Base-by-base conservation (phyloP, 1,284 basidiomycete genomes). In the Caloboletus firmus region DNA sequence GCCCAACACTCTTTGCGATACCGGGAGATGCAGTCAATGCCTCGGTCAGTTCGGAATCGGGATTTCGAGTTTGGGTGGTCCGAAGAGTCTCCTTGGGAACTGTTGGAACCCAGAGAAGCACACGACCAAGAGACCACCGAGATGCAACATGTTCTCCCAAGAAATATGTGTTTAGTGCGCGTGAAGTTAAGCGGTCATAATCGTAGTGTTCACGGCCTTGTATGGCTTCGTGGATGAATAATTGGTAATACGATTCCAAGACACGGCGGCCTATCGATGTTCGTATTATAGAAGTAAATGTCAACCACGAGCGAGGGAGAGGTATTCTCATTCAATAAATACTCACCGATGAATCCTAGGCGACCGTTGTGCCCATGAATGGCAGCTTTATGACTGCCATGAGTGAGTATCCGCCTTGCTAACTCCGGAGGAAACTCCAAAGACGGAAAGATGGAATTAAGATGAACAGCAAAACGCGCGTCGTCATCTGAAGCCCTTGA, bases 81-180 rank as follows among this genome's bases (percentile, higher is more conserved):
- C 28, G 54, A 26, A 72, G 54, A 13, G 58, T 47, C 49, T 71
- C 62, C 36, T 49, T 59, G 1, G 70, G 36, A 22, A 75, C 70
- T 17, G 82, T 76, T 10, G 88, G 86, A 24, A 79, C 79, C 89
- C 89, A 92, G 26, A 83, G 80, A 69, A 91, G 76, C 18, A 80
- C 76, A 39, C 79, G 78, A 53, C 84, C 84, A 24, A 91, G 71
- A 12, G 80, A 77, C 90, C 90, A 92, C 32, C 72, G 74, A n/a
- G 81, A 78, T 24, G 85, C 89, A 46, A 92, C 78, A 60, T 82
- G 76, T 66, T 89, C 81, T 35, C 89, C 89, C 32, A 92, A 72
- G 18, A 81, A 66, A 63, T 87, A 84, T 0, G 88, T 83, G 64
- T 87, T 83, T 35, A 91, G 64, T 10, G 82, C 75, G 36, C 78